phyloP scores from a whole-genome alignment of 2,329 filamentous ascomycete species.

The Ophiosphaerella korrae region DNA sequence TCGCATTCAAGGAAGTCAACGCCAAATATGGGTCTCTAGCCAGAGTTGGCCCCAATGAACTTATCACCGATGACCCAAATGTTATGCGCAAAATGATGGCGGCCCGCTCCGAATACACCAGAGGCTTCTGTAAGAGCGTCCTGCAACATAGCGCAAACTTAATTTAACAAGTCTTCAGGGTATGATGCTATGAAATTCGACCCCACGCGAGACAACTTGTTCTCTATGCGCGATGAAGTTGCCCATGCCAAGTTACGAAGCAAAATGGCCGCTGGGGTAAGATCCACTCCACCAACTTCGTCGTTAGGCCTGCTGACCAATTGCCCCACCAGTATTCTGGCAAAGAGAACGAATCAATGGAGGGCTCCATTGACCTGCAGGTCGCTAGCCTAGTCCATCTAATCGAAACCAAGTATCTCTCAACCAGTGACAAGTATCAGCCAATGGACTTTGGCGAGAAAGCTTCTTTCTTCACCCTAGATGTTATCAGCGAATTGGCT shows the following conservation, averaged over 20 bases:
- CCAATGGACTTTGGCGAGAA: constrained; percentile 53
- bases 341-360: constrained; percentile 58
- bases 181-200: constrained; percentile 55
- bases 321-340: constrained; percentile 35
- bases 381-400: constrained; percentile 53
- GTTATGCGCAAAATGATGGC: constrained; percentile 53
- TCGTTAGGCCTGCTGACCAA: not conserved
- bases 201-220: constrained; percentile 56
- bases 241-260: constrained; percentile 48
- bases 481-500: constrained; percentile 59
- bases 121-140: constrained; percentile 31
- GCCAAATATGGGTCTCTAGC: constrained; percentile 37
- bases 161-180: constrained; percentile 7
- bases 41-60: constrained; percentile 53
- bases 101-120: constrained; percentile 44
- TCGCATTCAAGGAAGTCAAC: constrained; percentile 12
- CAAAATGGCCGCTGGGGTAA: constrained; percentile 54
- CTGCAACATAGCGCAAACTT: not conserved
- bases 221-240: constrained; percentile 54
- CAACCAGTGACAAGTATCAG: constrained; percentile 31
- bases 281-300: constrained; percentile 42
- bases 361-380: constrained; percentile 54
- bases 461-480: constrained; percentile 59
- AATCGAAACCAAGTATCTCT: constrained; percentile 53
- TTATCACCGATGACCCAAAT: constrained; percentile 55